phyloP scores from a whole-genome alignment of 2,329 filamentous ascomycete species.

The Gaeumannomyces sp. region DNA sequence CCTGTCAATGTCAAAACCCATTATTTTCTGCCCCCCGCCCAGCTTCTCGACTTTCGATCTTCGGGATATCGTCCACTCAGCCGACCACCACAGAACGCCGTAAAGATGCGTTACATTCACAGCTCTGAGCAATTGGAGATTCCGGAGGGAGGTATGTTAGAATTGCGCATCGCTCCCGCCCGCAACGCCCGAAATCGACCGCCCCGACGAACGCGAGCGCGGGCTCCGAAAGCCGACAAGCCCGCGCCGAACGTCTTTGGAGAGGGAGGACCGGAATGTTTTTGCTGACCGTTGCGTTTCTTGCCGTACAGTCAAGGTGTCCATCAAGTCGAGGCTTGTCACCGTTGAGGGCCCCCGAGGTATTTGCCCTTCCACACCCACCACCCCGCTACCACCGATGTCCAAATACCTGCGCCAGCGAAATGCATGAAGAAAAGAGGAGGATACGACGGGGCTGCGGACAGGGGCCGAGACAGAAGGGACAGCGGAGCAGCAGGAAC shows the following conservation, averaged over 20 bases:
- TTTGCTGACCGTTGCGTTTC: slow-evolving; percentile 25
- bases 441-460: slow-evolving; percentile 1
- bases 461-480: not conserved
- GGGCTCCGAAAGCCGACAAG: slow-evolving; percentile 2
- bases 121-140: slow-evolving; percentile 92
- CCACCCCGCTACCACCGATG: not conserved
- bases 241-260: not conserved
- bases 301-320: slow-evolving; percentile 74
- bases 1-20: not conserved
- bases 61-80: not conserved
- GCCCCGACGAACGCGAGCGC: slow-evolving; percentile 5
- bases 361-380: slow-evolving; percentile 31
- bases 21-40: not conserved
- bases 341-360: slow-evolving; percentile 95
- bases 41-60: not conserved
- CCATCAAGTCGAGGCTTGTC: slow-evolving; percentile 94
- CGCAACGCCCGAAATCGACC: slow-evolving; percentile 11
- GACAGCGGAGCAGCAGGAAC: not conserved
- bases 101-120: slow-evolving; percentile 99
- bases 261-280: not conserved
- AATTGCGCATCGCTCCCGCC: slow-evolving; percentile 16
- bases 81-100: slow-evolving; percentile 35
- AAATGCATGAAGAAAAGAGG: slow-evolving; percentile 5
- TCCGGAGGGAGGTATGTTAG: slow-evolving; percentile 83
- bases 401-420: not conserved